Evolutionary conservation across 257 asterid species (phyloP).

Genomic region (Rhazya stricta): DNA sequence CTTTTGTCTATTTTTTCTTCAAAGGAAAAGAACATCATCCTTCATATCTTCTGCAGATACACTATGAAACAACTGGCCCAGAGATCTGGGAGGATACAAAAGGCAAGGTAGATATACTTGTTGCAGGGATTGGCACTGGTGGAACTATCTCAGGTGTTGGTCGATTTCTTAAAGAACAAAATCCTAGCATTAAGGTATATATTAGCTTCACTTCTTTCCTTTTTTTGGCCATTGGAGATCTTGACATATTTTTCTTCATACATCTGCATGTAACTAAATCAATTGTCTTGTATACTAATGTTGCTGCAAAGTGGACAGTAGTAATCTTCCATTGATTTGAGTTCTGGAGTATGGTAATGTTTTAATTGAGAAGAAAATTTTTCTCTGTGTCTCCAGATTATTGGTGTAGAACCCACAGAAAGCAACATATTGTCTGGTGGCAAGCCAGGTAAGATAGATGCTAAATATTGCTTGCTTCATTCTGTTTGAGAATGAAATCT

Average conservation of each 20-base stretch:
- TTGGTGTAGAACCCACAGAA: conserved; percentile 94
- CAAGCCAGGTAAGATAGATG: conserved; percentile 82
- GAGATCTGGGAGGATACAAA: conserved; percentile 99
- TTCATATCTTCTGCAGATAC: conserved; percentile 49
- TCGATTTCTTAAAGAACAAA: conserved; percentile 63
- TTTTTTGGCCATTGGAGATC: neutral
- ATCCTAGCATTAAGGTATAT: conserved; percentile 73
- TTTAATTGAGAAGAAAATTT: neutral
- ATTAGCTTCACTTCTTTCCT: neutral
- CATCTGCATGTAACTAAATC: too few relatives aligned
- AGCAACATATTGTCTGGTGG: conserved; percentile 95
- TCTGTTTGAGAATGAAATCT: conserved; percentile 27
- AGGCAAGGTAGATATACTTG: conserved; percentile 91
- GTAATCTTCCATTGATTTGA: neutral
- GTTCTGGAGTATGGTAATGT: neutral
- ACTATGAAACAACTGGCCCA: conserved; percentile 97
- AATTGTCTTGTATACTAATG: neutral
- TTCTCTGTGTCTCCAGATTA: conserved; percentile 41
- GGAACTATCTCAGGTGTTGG: conserved; percentile 95
- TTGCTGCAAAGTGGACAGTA: neutral
- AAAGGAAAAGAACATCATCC: neutral
- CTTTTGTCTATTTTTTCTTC: neutral
- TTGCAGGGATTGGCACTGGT: conserved; percentile 99
- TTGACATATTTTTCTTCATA: neutral
- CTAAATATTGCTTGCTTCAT: conserved; percentile 17